phyloP scores from a whole-genome alignment of 2,329 filamentous ascomycete genomes.

The Decorospora gaudefroyi region DNA sequence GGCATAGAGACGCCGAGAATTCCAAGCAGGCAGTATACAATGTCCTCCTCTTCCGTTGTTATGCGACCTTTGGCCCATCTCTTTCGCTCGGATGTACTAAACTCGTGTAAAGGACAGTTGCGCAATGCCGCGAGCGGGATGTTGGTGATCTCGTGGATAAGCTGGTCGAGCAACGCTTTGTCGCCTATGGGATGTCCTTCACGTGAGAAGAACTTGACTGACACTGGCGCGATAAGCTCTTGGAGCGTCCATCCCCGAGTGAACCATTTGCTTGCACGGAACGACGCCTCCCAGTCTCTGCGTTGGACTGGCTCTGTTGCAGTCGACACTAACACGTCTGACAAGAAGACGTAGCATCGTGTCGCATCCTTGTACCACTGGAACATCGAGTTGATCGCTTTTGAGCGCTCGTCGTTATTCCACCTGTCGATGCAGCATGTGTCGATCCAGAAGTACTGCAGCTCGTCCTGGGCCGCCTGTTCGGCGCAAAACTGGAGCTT shows the following conservation, averaged over 20 bases:
- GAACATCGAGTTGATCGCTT: too few species aligned
- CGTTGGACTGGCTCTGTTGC: slow-evolving; percentile 1
- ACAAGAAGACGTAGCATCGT: slow-evolving; percentile 25
- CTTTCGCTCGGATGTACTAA: slow-evolving; percentile 29
- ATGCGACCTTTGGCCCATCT: slow-evolving; percentile 18
- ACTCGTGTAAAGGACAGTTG: slow-evolving; percentile 21
- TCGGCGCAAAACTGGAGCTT: too few species aligned
- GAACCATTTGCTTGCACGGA: too few species aligned
- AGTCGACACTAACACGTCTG: slow-evolving; percentile 19
- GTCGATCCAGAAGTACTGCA: too few species aligned
- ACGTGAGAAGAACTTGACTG: slow-evolving; percentile 20
- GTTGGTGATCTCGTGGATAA: slow-evolving; percentile 21
- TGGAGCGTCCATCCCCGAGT: too few species aligned
- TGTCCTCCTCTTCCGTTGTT: slow-evolving; percentile 33
- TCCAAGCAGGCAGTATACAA: slow-evolving; percentile 30
- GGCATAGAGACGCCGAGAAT: slow-evolving; percentile 26
- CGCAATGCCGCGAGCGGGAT: too few species aligned
- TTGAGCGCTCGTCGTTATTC: too few species aligned
- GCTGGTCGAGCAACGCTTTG: slow-evolving; percentile 18
- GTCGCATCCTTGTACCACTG: slow-evolving; percentile 22
- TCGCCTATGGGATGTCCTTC: slow-evolving; percentile 14
- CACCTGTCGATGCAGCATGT: too few species aligned
- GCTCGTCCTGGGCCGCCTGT: too few species aligned
- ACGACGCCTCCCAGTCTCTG: slow-evolving; percentile 18
- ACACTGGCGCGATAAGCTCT: slow-evolving; percentile 17